Percentiles rank a stretch among this genome's conserved stretches.
phyloP scores from a whole-genome alignment of 2,329 filamentous ascomycete genomes.

The Drechslera avenae region DNA sequence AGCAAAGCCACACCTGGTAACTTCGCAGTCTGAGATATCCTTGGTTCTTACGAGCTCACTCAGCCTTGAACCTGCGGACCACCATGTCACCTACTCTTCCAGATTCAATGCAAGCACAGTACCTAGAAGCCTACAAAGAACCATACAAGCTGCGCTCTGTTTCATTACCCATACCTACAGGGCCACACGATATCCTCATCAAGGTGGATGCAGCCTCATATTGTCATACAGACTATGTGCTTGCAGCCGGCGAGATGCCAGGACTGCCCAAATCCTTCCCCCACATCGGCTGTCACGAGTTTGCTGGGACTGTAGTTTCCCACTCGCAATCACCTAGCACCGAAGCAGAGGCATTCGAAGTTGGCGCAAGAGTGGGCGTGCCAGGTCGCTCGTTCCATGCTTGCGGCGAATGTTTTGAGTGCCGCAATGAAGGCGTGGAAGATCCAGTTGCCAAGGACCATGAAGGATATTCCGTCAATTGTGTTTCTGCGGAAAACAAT shows the following conservation, averaged over 20 bases:
- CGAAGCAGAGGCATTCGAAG: conserved; percentile 24
- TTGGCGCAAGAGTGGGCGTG: conserved; percentile 48
- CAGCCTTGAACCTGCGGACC: not conserved
- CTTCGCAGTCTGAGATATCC: too few species aligned
- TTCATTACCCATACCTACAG: conserved; percentile 38
- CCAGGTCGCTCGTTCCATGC: conserved; percentile 51
- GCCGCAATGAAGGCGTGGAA: conserved; percentile 28
- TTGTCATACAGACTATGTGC: conserved; percentile 53
- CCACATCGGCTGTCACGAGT: conserved; percentile 55
- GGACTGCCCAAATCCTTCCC: conserved; percentile 48
- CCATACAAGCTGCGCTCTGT: conserved; percentile 49
- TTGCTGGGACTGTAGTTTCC: conserved; percentile 52
- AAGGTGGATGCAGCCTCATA: conserved; percentile 56
- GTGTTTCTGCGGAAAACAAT: conserved; percentile 39
- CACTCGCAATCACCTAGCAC: conserved; percentile 28
- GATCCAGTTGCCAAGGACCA: conserved; percentile 43
- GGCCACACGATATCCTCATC: conserved; percentile 52
- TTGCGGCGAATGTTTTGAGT: conserved; percentile 53
- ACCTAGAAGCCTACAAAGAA: conserved; percentile 50
- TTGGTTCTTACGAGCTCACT: not conserved
- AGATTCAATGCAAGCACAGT: conserved; percentile 49
- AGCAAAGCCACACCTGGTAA: too few species aligned
- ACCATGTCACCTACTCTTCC: conserved; percentile 27
- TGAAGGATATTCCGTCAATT: conserved; percentile 51
- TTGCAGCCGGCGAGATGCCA: conserved; percentile 45